Evolutionary conservation across 129 eudicot genomes (phyloP), one percentile per base, ranked within the genome.

Genomic region (Heracleum sosnowskyi): DNA sequence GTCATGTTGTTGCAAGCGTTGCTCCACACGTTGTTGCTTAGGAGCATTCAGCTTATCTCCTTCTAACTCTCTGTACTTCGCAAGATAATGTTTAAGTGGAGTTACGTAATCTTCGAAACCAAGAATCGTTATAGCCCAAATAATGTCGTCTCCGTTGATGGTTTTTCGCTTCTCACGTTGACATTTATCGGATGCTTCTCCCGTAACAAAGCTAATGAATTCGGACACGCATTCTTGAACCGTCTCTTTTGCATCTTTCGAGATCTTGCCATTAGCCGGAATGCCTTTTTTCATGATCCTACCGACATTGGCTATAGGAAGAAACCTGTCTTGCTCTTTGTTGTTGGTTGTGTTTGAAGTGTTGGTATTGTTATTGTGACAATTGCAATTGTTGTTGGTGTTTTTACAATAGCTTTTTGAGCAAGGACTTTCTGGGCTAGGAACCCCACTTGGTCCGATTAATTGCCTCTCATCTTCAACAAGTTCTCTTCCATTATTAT

Each of bases 151-250:
- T 11, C 97, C 97, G 0, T 89, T 91, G 79, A 91, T 89, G 0
- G 97, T 91, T 83, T 91, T 91, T 29, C 97, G 77, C 64, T 91
- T 91, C 77, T 91, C 97, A 17, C 86, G 86, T 81, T 91, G 97
- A 81, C 93, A 91, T 81, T 89, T 91, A 53, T 89, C 93, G 0
- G 97, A 89, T 29, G 97, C 97, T 76, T 91, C 93, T 7, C 93
- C 92, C 0, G 93, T 91, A 13, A 91, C 87, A 64, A 91, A 91
- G 77, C 97, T 91, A 41, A 91, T 91, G 84, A 91, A 91, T 76
- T 91, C 97, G 4, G 97, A 89, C 35, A 89, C 97, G 7, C 97
- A 91, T 81, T 91, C 93, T 83, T 91, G 97, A 11, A 91, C 93
- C 2, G 92, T 89, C 60, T 89, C 97, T 83, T 91, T 91, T 1